Evolutionary conservation across 78 protist species (phyloP), one percentile per base, ranked within the genome.

Genomic region (Fonticula alba): DNA sequence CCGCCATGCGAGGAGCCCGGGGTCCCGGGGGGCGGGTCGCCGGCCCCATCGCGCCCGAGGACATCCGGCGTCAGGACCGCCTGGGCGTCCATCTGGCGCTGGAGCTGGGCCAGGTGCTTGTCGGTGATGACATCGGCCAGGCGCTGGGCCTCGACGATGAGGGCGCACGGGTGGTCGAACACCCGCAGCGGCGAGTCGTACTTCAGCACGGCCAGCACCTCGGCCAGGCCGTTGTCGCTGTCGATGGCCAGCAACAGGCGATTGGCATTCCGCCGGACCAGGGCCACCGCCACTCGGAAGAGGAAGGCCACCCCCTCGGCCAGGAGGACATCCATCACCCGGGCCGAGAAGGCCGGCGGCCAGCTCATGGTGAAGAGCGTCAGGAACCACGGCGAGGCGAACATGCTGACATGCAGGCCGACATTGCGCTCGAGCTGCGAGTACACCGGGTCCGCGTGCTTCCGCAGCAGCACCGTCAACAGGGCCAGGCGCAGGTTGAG

Each of bases 381-480:
- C 68, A 75, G 6, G 62, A 67, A 75, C 80, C 80, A 75, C 60
- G 46, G 71, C 19, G 74, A 6, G 29, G 80, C 69, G 41, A 33
- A 74, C 19, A 51, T 22, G 56, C 22, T 15, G 35, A 24, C 38
- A 32, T 26, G n/a, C 26, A 52, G 35, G 3, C 60, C 62, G 13
- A 29, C 54, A 9, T 10, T 7, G 49, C 24, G 24, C 7, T 43
- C 49, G 49, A 43, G 49, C 24, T 11, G 11, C 24, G 49, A 14
- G 49, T 43, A 43, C 24, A 43, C 49, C n/a, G n/a, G n/a, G n/a
- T n/a, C n/a, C n/a, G n/a, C n/a, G n/a, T n/a, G n/a, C n/a, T n/a
- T n/a, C n/a, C 40, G 10, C 62, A 50, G 15, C 7, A 10, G 54
- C 13, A 4, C 9, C 29, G 7, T 10, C 54, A 9, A 50, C 29